Evolutionary conservation across 169 alveolate species (phyloP), one percentile per base, ranked within the genome.

Genomic region (Plasmodium cynomolgi): DNA sequence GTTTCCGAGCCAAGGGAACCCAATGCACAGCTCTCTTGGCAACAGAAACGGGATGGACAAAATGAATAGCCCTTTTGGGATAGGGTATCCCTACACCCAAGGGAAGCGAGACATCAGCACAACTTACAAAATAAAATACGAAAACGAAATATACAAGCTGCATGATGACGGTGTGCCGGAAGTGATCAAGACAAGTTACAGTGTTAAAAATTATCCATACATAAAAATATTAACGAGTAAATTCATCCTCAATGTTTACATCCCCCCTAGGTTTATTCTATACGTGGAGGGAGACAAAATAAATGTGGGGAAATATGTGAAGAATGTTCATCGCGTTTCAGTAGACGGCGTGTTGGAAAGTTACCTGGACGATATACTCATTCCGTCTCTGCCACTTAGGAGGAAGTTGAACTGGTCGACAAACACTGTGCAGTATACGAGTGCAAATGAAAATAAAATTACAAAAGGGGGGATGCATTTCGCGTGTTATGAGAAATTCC

Each of bases 231-330:
- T 97, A 31, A 96, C 95, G 81, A 93, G 91, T 83, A 92, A 92
- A 84, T 96, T 95, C 75, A 95, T 95, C 62, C 88, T 96, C n/a
- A 96, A 97, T 72, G 95, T 95, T 29, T 96, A 96, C 71, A 97
- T 97, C 29, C 98, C 98, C 7, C 97, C 97, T 73, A 95, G 97
- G 41, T 96, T 97, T 82, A 95, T 97, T 73, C 71, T 97, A 50
- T 97, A 96, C 34, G 96, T 96, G 8, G 98, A 97, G 83, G 98
- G 98, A 20, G 92, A 88, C 72, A 95, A 96, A 77, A 93, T 96
- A 41, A 92, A 84, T 54, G 83, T 74, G 26, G 95, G 84, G 29
- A 58, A 95, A 33, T 81, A 91, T 50, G 68, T 94, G 77, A 93
- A 92, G 44, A 93, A 93, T 72, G 37, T 81, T 17, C 84, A 93